These are phyloP conservation scores for Phytophthora aleatoria DNA, from an alignment of 352 stramenopile species.

Conservation along the genomic window DNA sequence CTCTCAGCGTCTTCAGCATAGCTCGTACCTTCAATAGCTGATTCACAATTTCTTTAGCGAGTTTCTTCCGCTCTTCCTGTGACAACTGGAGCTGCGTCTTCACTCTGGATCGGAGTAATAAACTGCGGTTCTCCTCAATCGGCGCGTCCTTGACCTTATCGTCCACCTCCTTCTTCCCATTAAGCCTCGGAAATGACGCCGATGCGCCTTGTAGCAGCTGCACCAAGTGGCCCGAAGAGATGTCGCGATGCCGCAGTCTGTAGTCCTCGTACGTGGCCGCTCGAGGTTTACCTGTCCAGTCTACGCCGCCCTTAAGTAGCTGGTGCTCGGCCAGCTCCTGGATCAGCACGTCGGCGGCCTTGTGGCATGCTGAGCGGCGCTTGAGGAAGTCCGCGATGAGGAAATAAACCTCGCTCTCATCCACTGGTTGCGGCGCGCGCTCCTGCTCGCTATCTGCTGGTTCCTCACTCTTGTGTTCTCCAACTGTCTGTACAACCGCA, in stretches of 20 bases:
- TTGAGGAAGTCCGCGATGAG: constrained; percentile 87
- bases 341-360: constrained; percentile 69
- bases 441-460: constrained; percentile 7
- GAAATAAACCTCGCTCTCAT: constrained; percentile 79
- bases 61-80: constrained; percentile 39
- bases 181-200: constrained; percentile 26
- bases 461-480: constrained; percentile 20
- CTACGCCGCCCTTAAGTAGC: constrained; percentile 59
- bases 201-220: constrained; percentile 47
- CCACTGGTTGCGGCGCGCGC: constrained; percentile 7
- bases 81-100: constrained; percentile 39
- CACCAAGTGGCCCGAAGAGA: constrained; percentile 70
- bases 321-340: constrained; percentile 64
- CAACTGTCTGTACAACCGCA: constrained; percentile 5
- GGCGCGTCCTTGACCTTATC: constrained; percentile 13
- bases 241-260: constrained; percentile 70
- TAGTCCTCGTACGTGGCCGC: constrained; percentile 77
- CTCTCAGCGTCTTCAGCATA: constrained; percentile 52
- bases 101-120: constrained; percentile 63
- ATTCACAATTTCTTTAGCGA: constrained; percentile 65
- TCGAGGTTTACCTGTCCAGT: constrained; percentile 64
- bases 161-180: constrained; percentile 19
- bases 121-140: constrained; percentile 36
- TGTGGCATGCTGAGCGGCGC: constrained; percentile 61
- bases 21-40: constrained; percentile 46